A percentile compares a stretch with the other conserved stretches of the same genome.
Evolutionary conservation across 768 basidiomycete genomes (phyloP).

Genomic region (Gymnopilus dilepis): DNA sequence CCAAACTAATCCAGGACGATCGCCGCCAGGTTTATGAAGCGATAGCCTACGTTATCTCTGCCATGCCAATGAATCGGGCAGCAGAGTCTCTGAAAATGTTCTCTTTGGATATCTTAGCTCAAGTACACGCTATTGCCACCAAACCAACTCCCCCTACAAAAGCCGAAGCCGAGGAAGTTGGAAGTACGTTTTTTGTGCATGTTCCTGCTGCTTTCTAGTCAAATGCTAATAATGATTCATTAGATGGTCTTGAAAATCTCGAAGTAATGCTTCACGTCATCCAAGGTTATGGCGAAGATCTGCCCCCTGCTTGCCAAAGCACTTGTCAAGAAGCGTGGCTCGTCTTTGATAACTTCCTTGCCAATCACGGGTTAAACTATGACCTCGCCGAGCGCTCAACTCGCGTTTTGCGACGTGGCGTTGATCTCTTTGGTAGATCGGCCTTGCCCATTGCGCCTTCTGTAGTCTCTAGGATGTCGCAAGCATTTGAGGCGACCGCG

Average conservation of each 20-base stretch:
- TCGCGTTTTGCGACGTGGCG: conserved; percentile 81
- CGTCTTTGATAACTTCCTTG: conserved; percentile 81
- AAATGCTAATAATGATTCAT: background rate
- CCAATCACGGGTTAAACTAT: conserved; percentile 77
- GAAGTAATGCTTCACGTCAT: conserved; percentile 91
- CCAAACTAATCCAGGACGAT: conserved; percentile 85
- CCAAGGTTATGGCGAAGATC: conserved; percentile 78
- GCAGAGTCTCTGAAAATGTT: conserved; percentile 89
- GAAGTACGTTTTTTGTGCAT: conserved; percentile 54
- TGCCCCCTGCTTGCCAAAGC: conserved; percentile 79
- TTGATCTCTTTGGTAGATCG: conserved; percentile 77
- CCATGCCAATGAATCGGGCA: conserved; percentile 89
- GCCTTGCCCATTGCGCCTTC: conserved; percentile 72
- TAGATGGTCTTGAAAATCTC: conserved; percentile 89
- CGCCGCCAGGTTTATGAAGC: conserved; percentile 93
- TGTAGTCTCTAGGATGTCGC: conserved; percentile 75
- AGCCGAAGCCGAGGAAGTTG: conserved; percentile 69
- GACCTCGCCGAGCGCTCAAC: conserved; percentile 84
- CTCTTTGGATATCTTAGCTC: conserved; percentile 80
- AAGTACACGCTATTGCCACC: conserved; percentile 67
- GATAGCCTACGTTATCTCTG: conserved; percentile 92
- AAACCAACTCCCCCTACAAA: conserved; percentile 64
- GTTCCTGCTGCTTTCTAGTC: background rate
- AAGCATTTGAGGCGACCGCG: conserved; percentile 79
- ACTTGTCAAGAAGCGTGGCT: conserved; percentile 84